These are phyloP conservation scores for Hibiscus mutabilis DNA, from an alignment of 345 rosid species.

Conservation along the genomic window DNA sequence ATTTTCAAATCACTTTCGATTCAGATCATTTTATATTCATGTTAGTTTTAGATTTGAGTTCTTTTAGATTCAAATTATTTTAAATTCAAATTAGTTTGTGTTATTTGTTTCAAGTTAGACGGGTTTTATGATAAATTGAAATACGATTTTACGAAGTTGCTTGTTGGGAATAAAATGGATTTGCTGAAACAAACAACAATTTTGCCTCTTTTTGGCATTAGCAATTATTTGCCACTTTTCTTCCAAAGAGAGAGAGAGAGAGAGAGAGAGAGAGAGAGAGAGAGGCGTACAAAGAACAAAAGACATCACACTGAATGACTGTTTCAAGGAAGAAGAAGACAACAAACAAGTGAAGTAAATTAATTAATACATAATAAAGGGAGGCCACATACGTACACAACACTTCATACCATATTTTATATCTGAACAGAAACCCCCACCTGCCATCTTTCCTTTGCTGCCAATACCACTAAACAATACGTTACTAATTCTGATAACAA, in stretches of 20 bases:
- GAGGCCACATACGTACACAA: background rate
- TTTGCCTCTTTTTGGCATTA: background rate
- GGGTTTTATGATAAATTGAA: no score
- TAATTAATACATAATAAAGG: background rate
- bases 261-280: background rate
- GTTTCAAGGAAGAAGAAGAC: background rate
- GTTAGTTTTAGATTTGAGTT: no score
- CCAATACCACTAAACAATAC: no score
- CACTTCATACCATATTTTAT: background rate
- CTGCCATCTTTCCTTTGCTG: background rate
- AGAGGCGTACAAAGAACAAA: background rate
- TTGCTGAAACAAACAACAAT: background rate
- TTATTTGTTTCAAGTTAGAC: no score
- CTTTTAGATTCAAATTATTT: no score
- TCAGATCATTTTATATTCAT: no score
- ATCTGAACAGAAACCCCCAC: background rate
- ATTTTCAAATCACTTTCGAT: no score
- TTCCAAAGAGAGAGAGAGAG: background rate
- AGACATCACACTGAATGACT: background rate
- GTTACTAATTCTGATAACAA: background rate
- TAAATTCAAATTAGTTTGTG: no score
- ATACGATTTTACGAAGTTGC: background rate
- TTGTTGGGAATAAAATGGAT: background rate
- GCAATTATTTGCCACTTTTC: slow-evolving; percentile 2
- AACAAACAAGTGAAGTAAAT: background rate